Evolutionary conservation across 345 rosid genomes (phyloP).

Genomic region (Eucalyptus erythrocorys): DNA sequence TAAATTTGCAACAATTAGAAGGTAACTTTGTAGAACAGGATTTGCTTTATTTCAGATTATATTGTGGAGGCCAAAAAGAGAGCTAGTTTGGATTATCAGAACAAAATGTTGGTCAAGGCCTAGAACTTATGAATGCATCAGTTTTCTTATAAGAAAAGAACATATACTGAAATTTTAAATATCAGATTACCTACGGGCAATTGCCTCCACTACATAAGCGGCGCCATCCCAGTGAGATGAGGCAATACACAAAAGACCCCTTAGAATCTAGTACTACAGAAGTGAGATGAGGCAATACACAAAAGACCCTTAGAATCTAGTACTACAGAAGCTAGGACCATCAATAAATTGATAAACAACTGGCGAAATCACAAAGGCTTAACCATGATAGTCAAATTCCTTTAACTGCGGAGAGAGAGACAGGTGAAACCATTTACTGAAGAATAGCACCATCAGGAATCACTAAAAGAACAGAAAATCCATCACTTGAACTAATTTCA

Average conservation of each 20-base stretch:
- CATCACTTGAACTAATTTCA: neutral
- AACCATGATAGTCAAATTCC: neutral
- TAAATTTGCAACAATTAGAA: neutral
- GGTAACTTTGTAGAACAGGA: neutral
- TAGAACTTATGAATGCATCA: neutral
- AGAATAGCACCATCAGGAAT: neutral
- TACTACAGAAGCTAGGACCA: neutral
- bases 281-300: too few species aligned
- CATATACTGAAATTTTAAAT: neutral
- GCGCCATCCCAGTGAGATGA: neutral
- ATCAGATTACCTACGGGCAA: neutral
- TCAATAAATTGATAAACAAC: neutral
- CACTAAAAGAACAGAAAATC: neutral
- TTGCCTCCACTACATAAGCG: neutral
- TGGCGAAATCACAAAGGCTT: neutral
- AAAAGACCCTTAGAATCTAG: too few species aligned
- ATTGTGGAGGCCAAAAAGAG: neutral
- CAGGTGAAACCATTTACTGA: neutral
- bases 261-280: neutral
- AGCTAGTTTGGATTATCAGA: neutral
- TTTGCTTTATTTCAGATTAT: neutral
- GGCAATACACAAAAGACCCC: neutral
- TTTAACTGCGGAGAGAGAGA: neutral
- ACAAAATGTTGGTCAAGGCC: neutral
- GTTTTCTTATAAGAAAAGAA: neutral